Percentiles rank a stretch among this genome's conserved stretches.
phyloP scores from a whole-genome alignment of 441 rosid species.

The Erodium chrysanthum region DNA sequence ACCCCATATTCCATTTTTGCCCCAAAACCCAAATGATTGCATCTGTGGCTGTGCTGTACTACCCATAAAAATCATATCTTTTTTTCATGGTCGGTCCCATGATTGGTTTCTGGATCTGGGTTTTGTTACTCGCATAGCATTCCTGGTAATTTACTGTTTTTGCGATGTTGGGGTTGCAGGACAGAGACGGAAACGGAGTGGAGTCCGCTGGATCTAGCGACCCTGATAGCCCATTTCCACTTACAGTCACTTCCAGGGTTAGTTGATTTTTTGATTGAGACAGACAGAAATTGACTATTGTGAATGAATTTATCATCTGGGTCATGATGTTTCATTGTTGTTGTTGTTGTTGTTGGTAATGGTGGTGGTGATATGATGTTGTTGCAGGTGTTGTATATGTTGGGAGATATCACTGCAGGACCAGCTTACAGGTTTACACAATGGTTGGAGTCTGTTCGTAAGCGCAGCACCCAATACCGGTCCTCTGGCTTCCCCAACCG shows the following conservation, averaged over 20 bases:
- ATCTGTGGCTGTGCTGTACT: no score
- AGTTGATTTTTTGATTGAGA: neutral
- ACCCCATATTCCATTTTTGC: neutral
- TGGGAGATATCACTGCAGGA: slow-evolving; percentile 92
- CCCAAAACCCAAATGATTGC: no score
- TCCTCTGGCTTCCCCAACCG: slow-evolving; percentile 90
- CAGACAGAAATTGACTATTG: neutral
- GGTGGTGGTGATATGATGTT: no score
- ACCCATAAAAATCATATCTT: neutral
- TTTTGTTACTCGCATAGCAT: neutral
- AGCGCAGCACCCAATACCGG: slow-evolving; percentile 63
- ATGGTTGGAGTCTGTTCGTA: slow-evolving; percentile 99
- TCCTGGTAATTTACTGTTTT: neutral
- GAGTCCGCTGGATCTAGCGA: slow-evolving; percentile 60
- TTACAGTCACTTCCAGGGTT: slow-evolving; percentile 94
- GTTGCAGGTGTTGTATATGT: slow-evolving; percentile 84
- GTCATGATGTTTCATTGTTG: neutral
- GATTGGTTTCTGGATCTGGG: slow-evolving; percentile 15
- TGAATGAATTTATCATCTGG: neutral
- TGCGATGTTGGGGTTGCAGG: slow-evolving; percentile 37
- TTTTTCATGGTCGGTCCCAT: neutral
- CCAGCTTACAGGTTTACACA: slow-evolving; percentile 77
- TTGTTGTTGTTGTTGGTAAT: neutral
- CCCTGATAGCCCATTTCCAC: slow-evolving; percentile 66
- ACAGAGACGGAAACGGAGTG: slow-evolving; percentile 48